These are phyloP conservation scores for Melastoma candidum DNA, from an alignment of 441 rosid species.

Conservation along the genomic window DNA sequence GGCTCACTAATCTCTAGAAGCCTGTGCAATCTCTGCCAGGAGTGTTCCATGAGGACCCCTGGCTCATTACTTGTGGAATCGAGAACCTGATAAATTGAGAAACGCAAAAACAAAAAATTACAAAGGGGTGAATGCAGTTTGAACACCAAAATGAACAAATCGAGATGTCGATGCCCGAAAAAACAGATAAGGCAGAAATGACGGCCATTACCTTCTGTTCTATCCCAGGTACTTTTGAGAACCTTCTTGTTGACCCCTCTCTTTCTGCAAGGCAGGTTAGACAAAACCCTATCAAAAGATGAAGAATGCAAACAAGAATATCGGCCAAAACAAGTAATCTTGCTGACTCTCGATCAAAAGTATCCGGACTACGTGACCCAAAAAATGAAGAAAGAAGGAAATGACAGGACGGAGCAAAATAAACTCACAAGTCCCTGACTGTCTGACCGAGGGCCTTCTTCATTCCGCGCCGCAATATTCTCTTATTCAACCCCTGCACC, in stretches of 20 bases:
- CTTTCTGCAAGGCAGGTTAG: slow-evolving; percentile 46
- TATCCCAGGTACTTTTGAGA: slow-evolving; percentile 92
- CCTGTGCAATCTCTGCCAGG: slow-evolving; percentile 91
- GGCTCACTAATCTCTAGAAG: slow-evolving; percentile 81
- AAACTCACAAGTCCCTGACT: slow-evolving; percentile 88
- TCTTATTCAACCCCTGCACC: too few relatives aligned
- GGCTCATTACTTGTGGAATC: slow-evolving; percentile 99
- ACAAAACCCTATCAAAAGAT: background rate
- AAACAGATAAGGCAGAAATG: background rate
- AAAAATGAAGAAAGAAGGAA: too few relatives aligned
- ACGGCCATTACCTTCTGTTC: slow-evolving; percentile 70
- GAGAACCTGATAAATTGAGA: slow-evolving; percentile 53
- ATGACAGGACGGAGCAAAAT: background rate
- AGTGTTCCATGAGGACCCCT: slow-evolving; percentile 98
- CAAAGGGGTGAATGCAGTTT: too few relatives aligned
- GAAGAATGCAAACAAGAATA: background rate
- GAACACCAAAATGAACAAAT: too few relatives aligned
- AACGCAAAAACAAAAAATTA: too few relatives aligned
- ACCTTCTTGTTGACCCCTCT: slow-evolving; percentile 98
- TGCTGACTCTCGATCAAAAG: too few relatives aligned
- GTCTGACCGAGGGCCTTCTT: slow-evolving; percentile 97
- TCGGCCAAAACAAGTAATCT: background rate
- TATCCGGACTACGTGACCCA: too few relatives aligned
- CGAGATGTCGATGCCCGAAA: too few relatives aligned
- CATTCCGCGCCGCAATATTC: slow-evolving; percentile 24